Evolutionary conservation across 2,329 filamentous ascomycete species (phyloP), one percentile per base, ranked within the genome.

Genomic region (Cadophora sp.): DNA sequence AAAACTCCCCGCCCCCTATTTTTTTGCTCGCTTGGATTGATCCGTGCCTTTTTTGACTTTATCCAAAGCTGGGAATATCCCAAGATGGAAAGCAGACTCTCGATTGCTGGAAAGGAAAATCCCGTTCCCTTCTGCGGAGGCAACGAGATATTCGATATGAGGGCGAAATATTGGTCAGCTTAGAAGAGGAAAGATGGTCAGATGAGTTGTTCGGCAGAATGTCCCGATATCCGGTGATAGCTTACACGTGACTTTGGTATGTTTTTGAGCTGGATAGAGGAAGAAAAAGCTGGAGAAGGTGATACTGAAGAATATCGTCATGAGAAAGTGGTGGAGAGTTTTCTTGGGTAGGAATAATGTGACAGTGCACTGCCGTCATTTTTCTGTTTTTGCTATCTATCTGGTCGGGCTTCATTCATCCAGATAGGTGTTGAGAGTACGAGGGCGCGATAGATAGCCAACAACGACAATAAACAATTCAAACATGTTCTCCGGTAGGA

Each of bases 1-100:
- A 26, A 26, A 40, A 24, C 12, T 26, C 29, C 34, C 56, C 31
- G 56, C 56, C 56, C 56, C 56, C 51, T 55, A 48, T 48, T 43
- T 40, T 43, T 26, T 27, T n/a, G 16, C 40, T 22, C 4, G 34
- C 16, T 22, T 40, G 56, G 27, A 59, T 19, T 59, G 56, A 59
- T 59, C 34, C 34, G 31, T 59, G 56, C 56, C 34, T 43, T 40
- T 59, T 59, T 43, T 40, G n/a, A 59, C 56, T 59, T 59, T 59
- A 59, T 59, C 56, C 56, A 40, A 59, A 59, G 34, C 31, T 59
- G 31, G 34, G 22, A 43, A 14, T 19, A 7, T 43, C 14, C 31
- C n/a, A 40, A 43, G 22, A 34, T 40, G n/a, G 22, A 56, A 56
- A 37, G 19, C 37, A 43, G 11, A 34, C 27, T 6, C 8, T 37